Evolutionary conservation across 352 stramenopile species (phyloP).

Genomic region (Phytophthora sp.): DNA sequence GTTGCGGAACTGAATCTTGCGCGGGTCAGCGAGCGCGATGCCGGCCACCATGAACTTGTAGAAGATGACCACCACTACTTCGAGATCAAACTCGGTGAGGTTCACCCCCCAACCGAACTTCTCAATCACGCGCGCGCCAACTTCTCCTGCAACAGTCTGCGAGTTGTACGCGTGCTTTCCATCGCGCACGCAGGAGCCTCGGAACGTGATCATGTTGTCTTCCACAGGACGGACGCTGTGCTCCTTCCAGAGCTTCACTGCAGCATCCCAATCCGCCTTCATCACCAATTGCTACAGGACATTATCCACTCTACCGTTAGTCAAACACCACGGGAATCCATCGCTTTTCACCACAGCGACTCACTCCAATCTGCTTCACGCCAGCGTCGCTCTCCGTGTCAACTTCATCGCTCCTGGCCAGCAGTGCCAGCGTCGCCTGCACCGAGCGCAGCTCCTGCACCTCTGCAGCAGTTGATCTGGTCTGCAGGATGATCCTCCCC

Average conservation of each 20-base stretch:
- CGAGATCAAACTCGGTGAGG: conserved; percentile 67
- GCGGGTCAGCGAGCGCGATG: conserved; percentile 65
- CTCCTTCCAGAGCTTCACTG: conserved; percentile 64
- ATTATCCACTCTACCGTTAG: conserved; percentile 3
- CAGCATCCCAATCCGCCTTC: conserved; percentile 55
- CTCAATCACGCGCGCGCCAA: conserved; percentile 61
- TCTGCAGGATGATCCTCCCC: conserved; percentile 67
- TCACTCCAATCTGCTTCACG: conserved; percentile 67
- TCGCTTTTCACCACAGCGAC: conserved; percentile 7
- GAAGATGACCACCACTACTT: conserved; percentile 80
- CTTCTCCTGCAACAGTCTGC: conserved; percentile 60
- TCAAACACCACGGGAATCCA: too few species aligned
- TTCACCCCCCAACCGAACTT: conserved; percentile 72
- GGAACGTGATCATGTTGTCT: conserved; percentile 53
- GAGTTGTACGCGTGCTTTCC: conserved; percentile 80
- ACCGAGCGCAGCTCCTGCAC: conserved; percentile 65
- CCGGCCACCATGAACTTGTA: conserved; percentile 72
- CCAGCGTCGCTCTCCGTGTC: conserved; percentile 54
- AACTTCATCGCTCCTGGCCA: conserved; percentile 63
- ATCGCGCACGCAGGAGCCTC: conserved; percentile 80
- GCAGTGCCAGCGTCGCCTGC: conserved; percentile 61
- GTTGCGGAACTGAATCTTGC: conserved; percentile 69
- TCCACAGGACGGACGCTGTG: conserved; percentile 34
- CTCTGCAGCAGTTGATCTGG: conserved; percentile 49
- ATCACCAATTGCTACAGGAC: conserved; percentile 50